phyloP scores from a whole-genome alignment of 1,284 basidiomycete genomes.

The Hymenochaete sp. region DNA sequence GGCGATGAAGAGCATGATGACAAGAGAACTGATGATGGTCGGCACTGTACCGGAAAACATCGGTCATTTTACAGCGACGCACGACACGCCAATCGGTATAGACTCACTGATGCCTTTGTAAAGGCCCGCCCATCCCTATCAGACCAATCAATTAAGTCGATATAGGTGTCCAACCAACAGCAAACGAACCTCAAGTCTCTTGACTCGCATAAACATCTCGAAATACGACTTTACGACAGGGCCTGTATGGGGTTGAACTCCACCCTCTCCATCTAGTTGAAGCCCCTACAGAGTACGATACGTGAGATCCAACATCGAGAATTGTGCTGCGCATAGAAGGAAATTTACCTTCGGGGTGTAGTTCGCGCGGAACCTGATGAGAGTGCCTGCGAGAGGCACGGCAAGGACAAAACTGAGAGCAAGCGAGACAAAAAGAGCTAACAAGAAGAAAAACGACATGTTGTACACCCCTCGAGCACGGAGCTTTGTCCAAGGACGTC shows the following conservation, averaged over 20 bases:
- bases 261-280: constrained; percentile 71
- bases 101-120: constrained; percentile 77
- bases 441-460: no score
- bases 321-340: no score
- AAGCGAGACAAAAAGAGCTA: constrained; percentile 41
- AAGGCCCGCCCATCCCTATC: constrained; percentile 64
- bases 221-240: constrained; percentile 55
- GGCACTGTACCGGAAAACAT: constrained; percentile 60
- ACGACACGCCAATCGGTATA: background rate
- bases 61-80: no score
- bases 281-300: no score
- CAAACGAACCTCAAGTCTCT: constrained; percentile 58
- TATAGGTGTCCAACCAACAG: constrained; percentile 6
- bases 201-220: constrained; percentile 66
- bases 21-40: constrained; percentile 51
- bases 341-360: constrained; percentile 77
- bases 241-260: constrained; percentile 66
- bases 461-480: no score
- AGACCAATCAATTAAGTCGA: constrained; percentile 8
- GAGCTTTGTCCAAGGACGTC: no score
- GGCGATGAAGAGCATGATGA: constrained; percentile 50
- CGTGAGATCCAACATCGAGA: no score
- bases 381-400: constrained; percentile 58
- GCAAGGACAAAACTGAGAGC: constrained; percentile 37
- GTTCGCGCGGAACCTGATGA: constrained; percentile 69